Base-by-base conservation (phyloP, 2,329 filamentous ascomycete species). In the Fusarium pilosicola region DNA sequence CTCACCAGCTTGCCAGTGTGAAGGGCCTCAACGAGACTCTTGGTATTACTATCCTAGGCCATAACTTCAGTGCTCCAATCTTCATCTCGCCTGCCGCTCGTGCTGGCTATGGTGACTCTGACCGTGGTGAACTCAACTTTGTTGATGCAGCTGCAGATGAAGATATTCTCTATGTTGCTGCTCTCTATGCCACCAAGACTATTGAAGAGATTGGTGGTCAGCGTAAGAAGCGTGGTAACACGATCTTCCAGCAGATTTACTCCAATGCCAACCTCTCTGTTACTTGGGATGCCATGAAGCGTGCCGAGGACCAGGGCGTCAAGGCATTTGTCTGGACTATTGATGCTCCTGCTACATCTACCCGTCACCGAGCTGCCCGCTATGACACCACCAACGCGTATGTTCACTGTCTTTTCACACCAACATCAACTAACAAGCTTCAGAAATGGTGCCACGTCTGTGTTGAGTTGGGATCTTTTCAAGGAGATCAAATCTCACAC, bases 51-150 rank as follows among this genome's bases (percentile, higher is more conserved):
- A 82, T 87, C 28, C 76, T 86, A 22, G 86, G 85, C 13, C 78
- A 86, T 74, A 85, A 86, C 74, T 85, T 86, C 65, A 83, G 81
- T 17, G 83, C 84, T 13, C 86, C 86, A 3, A 83, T 88, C 77
- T 87, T 87, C 76, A 87, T 88, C 74, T 81, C 83, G 5, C 86
- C 86, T 2, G 85, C 84, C 36, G 83, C 85, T 17, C 81, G 83
- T 26, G 85, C 81, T 39, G 84, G 81, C 28, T 84, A 85, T 48
- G 84, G 81, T 3, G 80, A 87, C 68, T 77, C 80, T 1, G 82
- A 83, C 4, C 75, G 76, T 7, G 86, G 80, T 22, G 86, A 88
- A 77, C 71, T 84, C n/a, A 86, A 86, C 71, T 80, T 88, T 61
- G 82, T 85, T 39, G 81, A 84, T 72, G 85, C 83, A 28, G 83